phyloP scores from a whole-genome alignment of 331 rosid species.

The Malus hybrid region DNA sequence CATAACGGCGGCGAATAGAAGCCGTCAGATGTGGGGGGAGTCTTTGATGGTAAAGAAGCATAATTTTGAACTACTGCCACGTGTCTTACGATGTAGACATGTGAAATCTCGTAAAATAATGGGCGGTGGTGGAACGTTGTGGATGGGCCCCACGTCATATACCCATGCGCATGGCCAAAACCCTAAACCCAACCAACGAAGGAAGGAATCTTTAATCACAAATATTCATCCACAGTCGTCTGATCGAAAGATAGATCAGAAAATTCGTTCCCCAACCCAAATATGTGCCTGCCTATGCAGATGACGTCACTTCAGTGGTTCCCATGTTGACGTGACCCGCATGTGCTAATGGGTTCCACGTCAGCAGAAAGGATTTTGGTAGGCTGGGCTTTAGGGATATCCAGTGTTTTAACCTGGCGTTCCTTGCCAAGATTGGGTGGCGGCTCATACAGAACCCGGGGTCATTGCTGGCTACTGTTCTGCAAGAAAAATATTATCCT shows the following conservation, averaged over 20 bases:
- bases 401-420: too few species aligned
- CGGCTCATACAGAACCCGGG: too few species aligned
- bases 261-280: not conserved
- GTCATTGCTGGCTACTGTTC: too few species aligned
- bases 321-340: constrained; percentile 14
- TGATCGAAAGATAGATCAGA: not conserved
- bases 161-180: not conserved
- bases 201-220: constrained; percentile 6
- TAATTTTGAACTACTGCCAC: not conserved
- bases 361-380: not conserved
- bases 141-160: not conserved
- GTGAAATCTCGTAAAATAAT: not conserved
- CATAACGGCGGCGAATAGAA: constrained; percentile 13
- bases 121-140: constrained; percentile 10
- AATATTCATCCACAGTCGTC: not conserved
- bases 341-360: constrained; percentile 8
- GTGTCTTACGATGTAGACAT: not conserved
- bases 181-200: not conserved
- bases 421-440: too few species aligned
- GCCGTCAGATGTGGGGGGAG: constrained; percentile 16
- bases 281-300: not conserved
- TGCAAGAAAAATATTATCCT: too few species aligned
- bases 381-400: too few species aligned
- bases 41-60: not conserved
- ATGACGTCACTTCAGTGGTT: constrained; percentile 8